Base-by-base conservation (phyloP, 2,329 filamentous ascomycete species). In the Nemania sp. region DNA sequence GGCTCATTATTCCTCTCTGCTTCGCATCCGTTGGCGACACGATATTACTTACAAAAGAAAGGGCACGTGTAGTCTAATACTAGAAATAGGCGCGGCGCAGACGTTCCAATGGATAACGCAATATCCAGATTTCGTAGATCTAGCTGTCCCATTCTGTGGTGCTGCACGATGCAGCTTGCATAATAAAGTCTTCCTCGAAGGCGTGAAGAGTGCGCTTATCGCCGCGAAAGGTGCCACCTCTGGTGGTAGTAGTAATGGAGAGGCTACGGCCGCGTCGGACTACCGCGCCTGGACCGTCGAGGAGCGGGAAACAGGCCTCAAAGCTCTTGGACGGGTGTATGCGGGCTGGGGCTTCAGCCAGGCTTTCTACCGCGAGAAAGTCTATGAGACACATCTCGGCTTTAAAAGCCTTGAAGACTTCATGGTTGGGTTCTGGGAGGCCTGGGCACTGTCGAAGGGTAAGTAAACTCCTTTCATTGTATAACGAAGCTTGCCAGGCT, bases 341-440 rank as follows among this genome's bases (percentile, higher is more conserved):
- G 92, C 92, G 1, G 92, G 92, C 0, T 96, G 89, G 92, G 92
- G 93, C 0, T 92, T 95, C 74, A 92, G 89, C 59, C 92, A 94
- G 74, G 86, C 91, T 0, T 95, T 94, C 74, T 95, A 95, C 74
- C 86, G 92, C 1, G 83, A 93, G 72, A 89, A 85, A 76, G 67
- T 93, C n/a, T 90, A 90, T 76, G 87, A 92, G 76, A 89, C 79
- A 1, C 81, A 76, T 0, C 83, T 94, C 8, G 90, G 90, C 0
- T 93, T 86, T 73, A 88, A 89, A 71, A 83, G 88, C 62, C 82
- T 94, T 1, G 91, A 94, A 69, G 88, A 92, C 61, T 95, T 94
- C 69, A 87, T 95, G 84, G 81, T 88, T 6, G 87, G 85, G 13
- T 93, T 93, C 74, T 95, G 93, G 91, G 92, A 94, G 77, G 80